A percentile compares a stretch with the other conserved stretches of the same genome.
These are phyloP conservation scores for Ophiostoma angusticollis DNA, from an alignment of 2,329 filamentous ascomycete genomes.

Conservation along the genomic window DNA sequence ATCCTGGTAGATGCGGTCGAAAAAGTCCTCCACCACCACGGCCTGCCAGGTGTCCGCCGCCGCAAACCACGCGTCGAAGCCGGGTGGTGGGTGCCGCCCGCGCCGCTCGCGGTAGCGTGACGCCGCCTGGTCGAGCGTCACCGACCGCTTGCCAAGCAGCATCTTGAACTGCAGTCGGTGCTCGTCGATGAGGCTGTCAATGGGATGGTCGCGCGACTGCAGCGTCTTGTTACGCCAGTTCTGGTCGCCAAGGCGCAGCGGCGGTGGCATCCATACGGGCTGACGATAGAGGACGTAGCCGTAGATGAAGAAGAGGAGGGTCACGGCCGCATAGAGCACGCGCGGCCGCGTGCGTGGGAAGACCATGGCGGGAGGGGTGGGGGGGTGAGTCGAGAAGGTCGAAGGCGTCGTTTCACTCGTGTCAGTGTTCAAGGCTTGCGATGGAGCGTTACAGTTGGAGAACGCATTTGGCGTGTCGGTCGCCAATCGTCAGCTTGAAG, in stretches of 20 bases:
- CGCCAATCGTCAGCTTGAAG: too few species aligned
- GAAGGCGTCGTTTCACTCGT: too few species aligned
- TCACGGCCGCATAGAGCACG: not conserved
- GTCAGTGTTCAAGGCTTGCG: too few species aligned
- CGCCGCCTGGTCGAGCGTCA: conserved; percentile 31
- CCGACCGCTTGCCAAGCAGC: conserved; percentile 28
- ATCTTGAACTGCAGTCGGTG: conserved; percentile 26
- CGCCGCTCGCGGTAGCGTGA: conserved; percentile 30
- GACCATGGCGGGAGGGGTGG: conserved; percentile 3
- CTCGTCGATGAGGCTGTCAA: conserved; percentile 31
- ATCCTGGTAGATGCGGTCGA: conserved; percentile 41
- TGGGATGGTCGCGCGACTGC: conserved; percentile 24
- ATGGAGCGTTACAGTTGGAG: too few species aligned
- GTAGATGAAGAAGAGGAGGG: conserved; percentile 3
- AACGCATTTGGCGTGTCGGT: too few species aligned
- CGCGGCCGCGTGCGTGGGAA: conserved; percentile 4
- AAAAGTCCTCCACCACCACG: conserved; percentile 34
- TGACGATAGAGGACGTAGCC: conserved; percentile 6
- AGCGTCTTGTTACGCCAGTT: too few species aligned
- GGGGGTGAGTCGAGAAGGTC: too few species aligned
- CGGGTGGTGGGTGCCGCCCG: conserved; percentile 34
- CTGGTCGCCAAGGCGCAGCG: too few species aligned
- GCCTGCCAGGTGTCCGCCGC: conserved; percentile 28
- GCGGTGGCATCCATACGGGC: conserved; percentile 1
- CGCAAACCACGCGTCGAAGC: conserved; percentile 33